Percentiles rank a stretch among this genome's conserved stretches.
These are phyloP conservation scores for Entamoeba nuttalli DNA, from an alignment of 208 protist genomes.

Conservation along the genomic window DNA sequence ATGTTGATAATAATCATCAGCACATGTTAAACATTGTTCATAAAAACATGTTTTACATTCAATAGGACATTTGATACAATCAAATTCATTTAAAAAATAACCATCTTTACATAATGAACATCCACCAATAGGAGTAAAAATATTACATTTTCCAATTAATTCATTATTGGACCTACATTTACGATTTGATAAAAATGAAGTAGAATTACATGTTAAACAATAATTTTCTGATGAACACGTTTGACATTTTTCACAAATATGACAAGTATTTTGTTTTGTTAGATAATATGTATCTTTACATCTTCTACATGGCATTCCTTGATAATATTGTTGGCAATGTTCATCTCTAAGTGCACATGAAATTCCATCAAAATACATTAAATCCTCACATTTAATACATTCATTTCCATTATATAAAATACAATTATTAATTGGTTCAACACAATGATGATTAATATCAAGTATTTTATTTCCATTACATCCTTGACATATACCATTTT, in stretches of 20 bases:
- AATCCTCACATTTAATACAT: neutral
- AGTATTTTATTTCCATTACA: neutral
- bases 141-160: neutral
- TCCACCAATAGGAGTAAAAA: neutral
- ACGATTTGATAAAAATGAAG: neutral
- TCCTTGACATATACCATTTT: neutral
- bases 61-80: neutral
- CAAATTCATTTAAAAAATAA: neutral
- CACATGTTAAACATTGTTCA: neutral
- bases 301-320: neutral
- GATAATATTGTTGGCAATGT: too few species aligned
- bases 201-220: neutral
- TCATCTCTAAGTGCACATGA: neutral
- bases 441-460: neutral
- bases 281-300: neutral
- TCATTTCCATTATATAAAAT: neutral
- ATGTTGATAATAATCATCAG: neutral
- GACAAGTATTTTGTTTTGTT: neutral
- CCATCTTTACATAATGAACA: neutral
- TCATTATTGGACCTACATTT: neutral
- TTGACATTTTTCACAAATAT: neutral
- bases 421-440: neutral
- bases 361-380: neutral
- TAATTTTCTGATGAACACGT: neutral
- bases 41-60: neutral